phyloP scores from a whole-genome alignment of 2,329 filamentous ascomycete species.

The Aspergillus sp. region DNA sequence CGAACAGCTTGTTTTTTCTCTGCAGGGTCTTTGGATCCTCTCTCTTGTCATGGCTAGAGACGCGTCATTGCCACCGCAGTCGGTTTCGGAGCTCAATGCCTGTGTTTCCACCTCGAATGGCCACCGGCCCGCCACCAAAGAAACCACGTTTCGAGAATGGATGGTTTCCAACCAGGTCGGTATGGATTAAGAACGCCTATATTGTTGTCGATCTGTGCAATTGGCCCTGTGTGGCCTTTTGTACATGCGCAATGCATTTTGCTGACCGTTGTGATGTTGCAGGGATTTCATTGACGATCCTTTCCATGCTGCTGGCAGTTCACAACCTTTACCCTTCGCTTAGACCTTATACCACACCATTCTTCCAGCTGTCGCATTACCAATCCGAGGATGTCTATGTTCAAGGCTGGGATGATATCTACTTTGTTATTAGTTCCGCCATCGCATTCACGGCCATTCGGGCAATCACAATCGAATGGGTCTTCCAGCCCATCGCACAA shows the following conservation, averaged over 20 bases:
- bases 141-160: slow-evolving; percentile 50
- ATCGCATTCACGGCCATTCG: slow-evolving; percentile 83
- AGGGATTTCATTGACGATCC: slow-evolving; percentile 82
- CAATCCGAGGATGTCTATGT: slow-evolving; percentile 68
- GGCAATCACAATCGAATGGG: slow-evolving; percentile 79
- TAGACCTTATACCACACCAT: slow-evolving; percentile 74
- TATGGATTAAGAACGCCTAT: slow-evolving; percentile 40
- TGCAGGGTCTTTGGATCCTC: slow-evolving; percentile 1
- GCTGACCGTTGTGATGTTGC: slow-evolving; percentile 11
- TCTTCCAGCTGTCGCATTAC: slow-evolving; percentile 82
- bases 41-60: slow-evolving; percentile 31
- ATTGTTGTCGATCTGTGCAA: background rate
- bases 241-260: background rate
- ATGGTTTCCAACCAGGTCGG: slow-evolving; percentile 76
- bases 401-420: slow-evolving; percentile 73
- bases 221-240: background rate
- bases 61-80: slow-evolving; percentile 18
- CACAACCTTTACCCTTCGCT: slow-evolving; percentile 79
- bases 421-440: slow-evolving; percentile 72
- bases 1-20: background rate
- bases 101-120: slow-evolving; percentile 32
- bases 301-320: slow-evolving; percentile 75
- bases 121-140: slow-evolving; percentile 25
- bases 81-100: slow-evolving; percentile 35
- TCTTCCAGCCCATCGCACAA: slow-evolving; percentile 73